Evolutionary conservation across 1,284 basidiomycete species (phyloP).

Genomic region (Leccinum insolens): DNA sequence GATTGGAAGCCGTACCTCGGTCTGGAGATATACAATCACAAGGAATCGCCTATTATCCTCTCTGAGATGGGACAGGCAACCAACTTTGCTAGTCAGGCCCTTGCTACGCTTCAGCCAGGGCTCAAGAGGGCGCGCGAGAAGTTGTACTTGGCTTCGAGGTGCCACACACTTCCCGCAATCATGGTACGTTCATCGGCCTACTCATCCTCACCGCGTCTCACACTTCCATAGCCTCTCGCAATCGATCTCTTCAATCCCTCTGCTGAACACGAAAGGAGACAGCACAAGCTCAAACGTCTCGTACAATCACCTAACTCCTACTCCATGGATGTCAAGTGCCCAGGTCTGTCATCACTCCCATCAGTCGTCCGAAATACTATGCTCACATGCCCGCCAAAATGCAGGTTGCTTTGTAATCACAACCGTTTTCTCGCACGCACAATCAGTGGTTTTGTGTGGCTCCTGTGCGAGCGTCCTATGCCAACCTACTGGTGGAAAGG

Average conservation of each 20-base stretch:
- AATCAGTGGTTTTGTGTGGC: slow-evolving; percentile 91
- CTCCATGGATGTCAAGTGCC: slow-evolving; percentile 99
- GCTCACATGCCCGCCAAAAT: slow-evolving; percentile 14
- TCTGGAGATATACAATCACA: too few relatives aligned
- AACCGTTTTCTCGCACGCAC: slow-evolving; percentile 94
- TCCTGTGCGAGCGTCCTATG: slow-evolving; percentile 95
- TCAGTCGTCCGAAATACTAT: background rate
- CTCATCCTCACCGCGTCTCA: slow-evolving; percentile 10
- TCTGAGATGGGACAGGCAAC: too few relatives aligned
- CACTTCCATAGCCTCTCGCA: slow-evolving; percentile 81
- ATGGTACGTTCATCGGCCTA: slow-evolving; percentile 20
- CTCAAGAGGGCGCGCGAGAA: too few relatives aligned
- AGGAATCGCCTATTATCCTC: too few relatives aligned
- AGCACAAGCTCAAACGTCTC: slow-evolving; percentile 99
- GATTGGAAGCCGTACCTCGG: too few relatives aligned
- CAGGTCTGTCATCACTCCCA: slow-evolving; percentile 64
- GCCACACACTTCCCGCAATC: slow-evolving; percentile 7
- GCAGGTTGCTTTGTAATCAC: slow-evolving; percentile 93
- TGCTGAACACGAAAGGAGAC: slow-evolving; percentile 82
- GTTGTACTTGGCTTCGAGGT: too few relatives aligned
- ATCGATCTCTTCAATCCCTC: slow-evolving; percentile 98
- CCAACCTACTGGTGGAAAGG: slow-evolving; percentile 99
- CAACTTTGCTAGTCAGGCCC: too few relatives aligned
- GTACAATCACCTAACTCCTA: slow-evolving; percentile 98
- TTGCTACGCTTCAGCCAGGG: too few relatives aligned